These are phyloP conservation scores for Vaccinium vitisidaea DNA, from an alignment of 148 eudicot species.

Conservation along the genomic window DNA sequence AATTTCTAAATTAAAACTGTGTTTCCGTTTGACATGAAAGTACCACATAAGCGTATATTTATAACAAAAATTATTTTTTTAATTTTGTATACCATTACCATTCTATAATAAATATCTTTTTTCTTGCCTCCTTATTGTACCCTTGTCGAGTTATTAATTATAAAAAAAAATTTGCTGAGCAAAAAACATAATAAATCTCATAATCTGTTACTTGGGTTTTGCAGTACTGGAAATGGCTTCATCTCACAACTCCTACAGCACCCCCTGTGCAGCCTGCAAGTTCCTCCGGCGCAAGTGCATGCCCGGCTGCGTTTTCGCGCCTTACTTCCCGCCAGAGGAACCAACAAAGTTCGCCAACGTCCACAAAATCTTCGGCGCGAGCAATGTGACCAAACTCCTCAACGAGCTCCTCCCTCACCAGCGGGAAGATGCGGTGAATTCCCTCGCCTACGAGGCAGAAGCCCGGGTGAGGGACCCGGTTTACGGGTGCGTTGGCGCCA, in stretches of 20 bases:
- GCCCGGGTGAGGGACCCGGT: conserved; percentile 74
- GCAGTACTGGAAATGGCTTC: conserved; percentile 49
- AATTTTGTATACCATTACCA: no score
- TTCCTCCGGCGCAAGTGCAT: conserved; percentile 82
- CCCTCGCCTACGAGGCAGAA: conserved; percentile 83
- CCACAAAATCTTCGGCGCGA: conserved; percentile 86
- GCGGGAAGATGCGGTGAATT: conserved; percentile 73
- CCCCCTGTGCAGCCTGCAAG: conserved; percentile 92
- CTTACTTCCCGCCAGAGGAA: conserved; percentile 86
- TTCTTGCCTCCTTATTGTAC: no score
- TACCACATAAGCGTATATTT: not conserved
- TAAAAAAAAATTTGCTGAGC: no score
- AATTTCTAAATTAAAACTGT: not conserved
- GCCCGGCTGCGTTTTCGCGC: conserved; percentile 78
- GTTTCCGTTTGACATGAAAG: not conserved
- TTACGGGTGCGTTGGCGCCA: conserved; percentile 82
- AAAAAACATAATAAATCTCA: not conserved
- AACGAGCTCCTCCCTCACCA: conserved; percentile 78
- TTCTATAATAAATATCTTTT: not conserved
- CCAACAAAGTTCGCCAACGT: conserved; percentile 83
- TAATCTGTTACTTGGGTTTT: not conserved
- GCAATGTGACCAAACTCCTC: conserved; percentile 77
- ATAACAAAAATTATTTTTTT: no score
- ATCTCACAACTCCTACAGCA: conserved; percentile 59
- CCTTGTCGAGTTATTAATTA: no score